phyloP scores from a whole-genome alignment of 2,329 filamentous ascomycete species.

The Hortaea sp. region DNA sequence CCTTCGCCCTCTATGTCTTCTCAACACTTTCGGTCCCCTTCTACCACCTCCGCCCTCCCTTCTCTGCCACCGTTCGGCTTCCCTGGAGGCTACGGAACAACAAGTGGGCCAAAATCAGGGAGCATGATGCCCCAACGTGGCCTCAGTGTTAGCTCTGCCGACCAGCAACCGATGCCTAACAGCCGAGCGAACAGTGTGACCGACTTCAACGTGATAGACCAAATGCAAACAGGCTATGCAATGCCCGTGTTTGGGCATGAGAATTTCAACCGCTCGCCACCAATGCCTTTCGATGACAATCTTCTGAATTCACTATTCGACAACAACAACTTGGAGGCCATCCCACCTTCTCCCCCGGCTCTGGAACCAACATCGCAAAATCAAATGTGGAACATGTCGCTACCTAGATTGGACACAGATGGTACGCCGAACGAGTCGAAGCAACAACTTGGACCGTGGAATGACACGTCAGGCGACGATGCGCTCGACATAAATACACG shows the following conservation, averaged over 20 bases:
- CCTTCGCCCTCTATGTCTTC: slow-evolving; percentile 8
- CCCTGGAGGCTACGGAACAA: slow-evolving; percentile 6
- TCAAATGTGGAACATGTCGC: slow-evolving; percentile 9
- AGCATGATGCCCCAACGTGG: slow-evolving; percentile 16
- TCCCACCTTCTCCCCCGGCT: slow-evolving; percentile 13
- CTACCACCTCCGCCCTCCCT: slow-evolving; percentile 13
- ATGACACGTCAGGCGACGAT: slow-evolving; percentile 1
- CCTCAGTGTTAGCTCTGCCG: slow-evolving; percentile 9
- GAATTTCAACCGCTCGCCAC: slow-evolving; percentile 72
- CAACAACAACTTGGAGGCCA: slow-evolving; percentile 7
- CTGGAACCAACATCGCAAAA: slow-evolving; percentile 12
- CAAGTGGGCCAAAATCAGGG: slow-evolving; percentile 6
- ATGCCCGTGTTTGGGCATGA: slow-evolving; percentile 84
- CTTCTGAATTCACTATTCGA: slow-evolving; percentile 18
- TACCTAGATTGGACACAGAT: slow-evolving; percentile 18
- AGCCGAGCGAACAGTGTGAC: slow-evolving; percentile 13
- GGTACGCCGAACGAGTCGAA: slow-evolving; percentile 2
- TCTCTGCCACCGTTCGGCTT: slow-evolving; percentile 19
- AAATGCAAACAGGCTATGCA: slow-evolving; percentile 45
- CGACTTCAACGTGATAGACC: slow-evolving; percentile 30
- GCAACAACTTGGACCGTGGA: neutral
- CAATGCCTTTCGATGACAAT: slow-evolving; percentile 29
- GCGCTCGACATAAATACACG: slow-evolving; percentile 64
- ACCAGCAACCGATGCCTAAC: slow-evolving; percentile 14
- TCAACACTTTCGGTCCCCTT: slow-evolving; percentile 14